A percentile compares a stretch with the other conserved stretches of the same genome.
These are phyloP conservation scores for Pseudogymnoascus sp. DNA, from an alignment of 2,329 filamentous ascomycete genomes.

Conservation along the genomic window DNA sequence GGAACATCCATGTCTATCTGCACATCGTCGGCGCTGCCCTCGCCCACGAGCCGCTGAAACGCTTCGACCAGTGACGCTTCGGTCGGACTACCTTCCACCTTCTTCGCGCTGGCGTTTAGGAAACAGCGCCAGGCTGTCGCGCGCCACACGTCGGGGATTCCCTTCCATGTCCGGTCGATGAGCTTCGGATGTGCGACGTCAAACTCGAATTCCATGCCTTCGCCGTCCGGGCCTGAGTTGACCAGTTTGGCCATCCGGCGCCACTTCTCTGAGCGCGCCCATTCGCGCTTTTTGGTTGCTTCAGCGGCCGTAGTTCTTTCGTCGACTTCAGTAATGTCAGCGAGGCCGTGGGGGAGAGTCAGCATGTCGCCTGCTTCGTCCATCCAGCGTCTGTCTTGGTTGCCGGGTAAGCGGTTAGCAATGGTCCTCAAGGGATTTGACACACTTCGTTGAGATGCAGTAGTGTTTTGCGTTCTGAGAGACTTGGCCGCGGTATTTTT, in stretches of 20 bases:
- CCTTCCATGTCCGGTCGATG: slow-evolving; percentile 91
- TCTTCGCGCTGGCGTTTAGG: slow-evolving; percentile 66
- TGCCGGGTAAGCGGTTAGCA: slow-evolving; percentile 52
- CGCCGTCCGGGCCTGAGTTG: slow-evolving; percentile 32
- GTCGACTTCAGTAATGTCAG: slow-evolving; percentile 48
- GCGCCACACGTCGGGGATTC: slow-evolving; percentile 93
- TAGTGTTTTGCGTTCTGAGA: slow-evolving; percentile 43
- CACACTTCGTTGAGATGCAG: slow-evolving; percentile 35
- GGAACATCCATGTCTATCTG: slow-evolving; percentile 98
- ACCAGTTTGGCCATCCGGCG: slow-evolving; percentile 55
- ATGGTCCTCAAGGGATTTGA: slow-evolving; percentile 49
- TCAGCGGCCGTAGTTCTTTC: slow-evolving; percentile 45
- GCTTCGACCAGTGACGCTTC: slow-evolving; percentile 64
- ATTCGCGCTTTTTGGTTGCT: slow-evolving; percentile 54
- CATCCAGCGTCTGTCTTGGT: slow-evolving; percentile 52
- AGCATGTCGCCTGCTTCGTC: slow-evolving; percentile 63
- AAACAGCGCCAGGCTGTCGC: slow-evolving; percentile 93
- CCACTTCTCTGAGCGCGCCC: slow-evolving; percentile 58
- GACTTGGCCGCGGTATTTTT: slow-evolving; percentile 51
- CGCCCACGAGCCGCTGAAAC: slow-evolving; percentile 65
- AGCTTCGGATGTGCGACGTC: slow-evolving; percentile 77
- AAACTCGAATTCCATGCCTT: slow-evolving; percentile 65
- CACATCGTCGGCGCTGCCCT: slow-evolving; percentile 78
- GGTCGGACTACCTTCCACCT: slow-evolving; percentile 45
- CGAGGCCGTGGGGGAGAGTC: slow-evolving; percentile 48